A percentile compares a stretch with the other conserved stretches of the same genome.
These are phyloP conservation scores for Kwoniella heveanensis DNA, from an alignment of 768 basidiomycete species.

Conservation along the genomic window DNA sequence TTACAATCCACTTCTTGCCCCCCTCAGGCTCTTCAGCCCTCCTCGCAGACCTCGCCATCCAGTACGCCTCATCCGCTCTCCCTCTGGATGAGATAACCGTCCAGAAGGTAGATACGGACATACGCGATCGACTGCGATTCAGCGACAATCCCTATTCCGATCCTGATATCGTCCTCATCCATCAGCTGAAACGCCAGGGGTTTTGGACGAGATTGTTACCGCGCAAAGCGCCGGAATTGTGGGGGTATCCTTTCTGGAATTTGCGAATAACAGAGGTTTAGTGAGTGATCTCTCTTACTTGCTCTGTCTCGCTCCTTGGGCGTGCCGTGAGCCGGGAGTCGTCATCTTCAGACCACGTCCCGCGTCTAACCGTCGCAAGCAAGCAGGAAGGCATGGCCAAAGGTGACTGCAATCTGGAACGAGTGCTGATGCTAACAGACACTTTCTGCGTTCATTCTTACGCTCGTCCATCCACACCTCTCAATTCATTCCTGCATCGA, in stretches of 20 bases:
- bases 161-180: constrained; percentile 44
- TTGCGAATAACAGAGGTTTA: constrained; percentile 51
- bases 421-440: too few species aligned
- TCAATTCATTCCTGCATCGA: too few species aligned
- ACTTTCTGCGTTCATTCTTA: too few species aligned
- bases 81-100: constrained; percentile 6
- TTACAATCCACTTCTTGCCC: constrained; percentile 19
- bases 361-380: too few species aligned
- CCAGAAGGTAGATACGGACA: constrained; percentile 12
- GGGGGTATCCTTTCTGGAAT: constrained; percentile 48
- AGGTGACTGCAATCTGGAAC: too few species aligned
- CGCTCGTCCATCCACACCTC: too few species aligned
- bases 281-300: too few species aligned
- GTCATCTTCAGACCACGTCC: too few species aligned
- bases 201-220: constrained; percentile 28
- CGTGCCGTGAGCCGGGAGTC: too few species aligned
- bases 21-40: constrained; percentile 10
- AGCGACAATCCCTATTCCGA: constrained; percentile 37
- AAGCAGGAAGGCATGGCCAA: too few species aligned
- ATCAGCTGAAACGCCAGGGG: constrained; percentile 27
- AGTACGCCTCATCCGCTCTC: neutral
- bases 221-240: constrained; percentile 41
- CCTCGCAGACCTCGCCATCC: neutral
- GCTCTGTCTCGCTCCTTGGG: too few species aligned
- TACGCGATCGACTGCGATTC: constrained; percentile 21